Base-by-base conservation (phyloP, 2,329 filamentous ascomycete genomes). In the Zymoseptoria tritici region DNA sequence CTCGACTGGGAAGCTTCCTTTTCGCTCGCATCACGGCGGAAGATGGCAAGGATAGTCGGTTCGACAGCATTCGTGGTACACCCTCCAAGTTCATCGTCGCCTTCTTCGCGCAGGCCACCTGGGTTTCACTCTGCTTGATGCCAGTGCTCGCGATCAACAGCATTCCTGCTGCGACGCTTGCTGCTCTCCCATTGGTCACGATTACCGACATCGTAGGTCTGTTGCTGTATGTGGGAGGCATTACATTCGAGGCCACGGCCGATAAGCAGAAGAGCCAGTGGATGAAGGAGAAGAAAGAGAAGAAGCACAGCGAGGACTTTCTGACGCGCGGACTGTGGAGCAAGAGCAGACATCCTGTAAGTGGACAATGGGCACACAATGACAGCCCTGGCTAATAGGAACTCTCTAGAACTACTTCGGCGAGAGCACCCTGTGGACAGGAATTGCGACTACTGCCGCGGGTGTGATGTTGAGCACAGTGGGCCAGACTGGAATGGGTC, bases 341-440 rank as follows among this genome's bases (percentile, higher is more conserved):
- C 5, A 79, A 81, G 68, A 82, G 79, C 54, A 75, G 84, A 61
- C 84, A 87, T 72, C 86, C 86, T 0, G 52, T 53, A 21, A 31
- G 52, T 53, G 6, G 3, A 29, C 16, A 46, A 7, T 16, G 36
- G 13, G 16, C 13, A 4, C 16, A 46, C 16, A 46, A 16, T n/a
- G 36, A n/a, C n/a, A 16, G 13, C 36, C 8, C 13, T 26, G 22
- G 20, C 52, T 53, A 26, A 53, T 7, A 24, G 8, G 16, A n/a
- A n/a, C 36, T 31, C 9, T 7, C 22, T 31, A 53, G 52, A 87
- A 89, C 68, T 89, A 89, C 75, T 87, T 89, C 70, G 87, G 86
- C n/a, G 86, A 89, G 72, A 80, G 79, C 26, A 86, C 83, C 9
- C 75, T 90, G 31, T 90, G 86, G 86, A 84, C 81, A 0, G 86